These are phyloP conservation scores for Bisporella sp. DNA, from an alignment of 2,329 filamentous ascomycete genomes.

Conservation along the genomic window DNA sequence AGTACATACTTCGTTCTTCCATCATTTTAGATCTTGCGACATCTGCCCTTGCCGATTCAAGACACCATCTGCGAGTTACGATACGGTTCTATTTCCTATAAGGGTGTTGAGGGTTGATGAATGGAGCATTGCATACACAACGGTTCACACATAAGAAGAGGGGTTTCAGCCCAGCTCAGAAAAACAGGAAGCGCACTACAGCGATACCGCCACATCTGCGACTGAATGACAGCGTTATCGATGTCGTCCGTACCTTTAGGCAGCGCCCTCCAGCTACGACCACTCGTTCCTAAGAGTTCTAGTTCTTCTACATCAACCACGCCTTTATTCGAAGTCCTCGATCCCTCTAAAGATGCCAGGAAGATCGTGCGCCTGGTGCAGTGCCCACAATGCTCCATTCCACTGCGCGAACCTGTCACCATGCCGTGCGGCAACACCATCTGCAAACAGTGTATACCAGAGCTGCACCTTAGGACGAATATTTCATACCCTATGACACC, in stretches of 20 bases:
- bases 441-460: slow-evolving; percentile 69
- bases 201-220: too few relatives aligned
- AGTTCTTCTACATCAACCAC: neutral
- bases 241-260: neutral
- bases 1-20: too few relatives aligned
- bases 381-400: slow-evolving; percentile 66
- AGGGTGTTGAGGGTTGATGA: too few relatives aligned
- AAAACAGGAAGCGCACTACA: too few relatives aligned
- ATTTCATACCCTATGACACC: slow-evolving; percentile 71
- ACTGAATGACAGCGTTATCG: neutral
- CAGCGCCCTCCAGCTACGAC: neutral
- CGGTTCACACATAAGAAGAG: too few relatives aligned
- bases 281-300: neutral
- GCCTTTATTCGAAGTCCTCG: slow-evolving; percentile 22
- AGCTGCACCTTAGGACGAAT: slow-evolving; percentile 54
- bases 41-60: too few relatives aligned
- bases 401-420: slow-evolving; percentile 62
- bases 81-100: too few relatives aligned
- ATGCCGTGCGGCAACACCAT: slow-evolving; percentile 76
- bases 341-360: slow-evolving; percentile 49
- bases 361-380: slow-evolving; percentile 68
- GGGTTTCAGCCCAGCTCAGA: too few relatives aligned
- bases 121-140: too few relatives aligned
- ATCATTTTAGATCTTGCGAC: too few relatives aligned
- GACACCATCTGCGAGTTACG: too few relatives aligned